A percentile compares a stretch with the other conserved stretches of the same genome.
Evolutionary conservation across 257 asterid species (phyloP).

Genomic region (Scutellaria baicalensis): DNA sequence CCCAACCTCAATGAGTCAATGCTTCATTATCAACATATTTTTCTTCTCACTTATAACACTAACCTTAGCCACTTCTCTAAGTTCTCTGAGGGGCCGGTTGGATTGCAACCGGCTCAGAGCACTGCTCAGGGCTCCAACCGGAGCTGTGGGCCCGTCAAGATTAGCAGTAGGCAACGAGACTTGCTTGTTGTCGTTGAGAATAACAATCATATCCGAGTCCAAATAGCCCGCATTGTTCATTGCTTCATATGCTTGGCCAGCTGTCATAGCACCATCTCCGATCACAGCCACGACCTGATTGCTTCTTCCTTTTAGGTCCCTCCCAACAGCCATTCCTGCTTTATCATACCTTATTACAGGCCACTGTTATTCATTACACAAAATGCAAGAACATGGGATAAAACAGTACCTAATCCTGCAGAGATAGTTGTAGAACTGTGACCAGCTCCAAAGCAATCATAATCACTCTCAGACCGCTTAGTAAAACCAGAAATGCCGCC

Average conservation of each 20-base stretch:
- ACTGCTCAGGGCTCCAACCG: slow-evolving; percentile 88
- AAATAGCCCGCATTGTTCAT: slow-evolving; percentile 96
- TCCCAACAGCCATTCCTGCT: slow-evolving; percentile 94
- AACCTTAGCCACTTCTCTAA: slow-evolving; percentile 96
- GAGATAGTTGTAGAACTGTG: slow-evolving; percentile 98
- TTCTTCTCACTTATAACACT: background rate
- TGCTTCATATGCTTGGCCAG: slow-evolving; percentile 96
- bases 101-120: slow-evolving; percentile 87
- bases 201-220: slow-evolving; percentile 94
- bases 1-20: slow-evolving; percentile 9
- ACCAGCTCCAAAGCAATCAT: slow-evolving; percentile 93
- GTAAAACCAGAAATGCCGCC: slow-evolving; percentile 85
- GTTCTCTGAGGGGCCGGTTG: slow-evolving; percentile 82
- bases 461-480: slow-evolving; percentile 87
- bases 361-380: background rate
- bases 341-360: background rate
- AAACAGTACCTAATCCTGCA: slow-evolving; percentile 67
- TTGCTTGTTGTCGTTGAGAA: slow-evolving; percentile 93
- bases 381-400: background rate
- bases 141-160: slow-evolving; percentile 79
- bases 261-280: slow-evolving; percentile 98
- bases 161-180: slow-evolving; percentile 94
- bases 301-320: slow-evolving; percentile 75
- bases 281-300: slow-evolving; percentile 78
- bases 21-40: background rate